Evolutionary conservation across 345 rosid species (phyloP), one percentile per base, ranked within the genome.

Genomic region (Heritiera littoralis): DNA sequence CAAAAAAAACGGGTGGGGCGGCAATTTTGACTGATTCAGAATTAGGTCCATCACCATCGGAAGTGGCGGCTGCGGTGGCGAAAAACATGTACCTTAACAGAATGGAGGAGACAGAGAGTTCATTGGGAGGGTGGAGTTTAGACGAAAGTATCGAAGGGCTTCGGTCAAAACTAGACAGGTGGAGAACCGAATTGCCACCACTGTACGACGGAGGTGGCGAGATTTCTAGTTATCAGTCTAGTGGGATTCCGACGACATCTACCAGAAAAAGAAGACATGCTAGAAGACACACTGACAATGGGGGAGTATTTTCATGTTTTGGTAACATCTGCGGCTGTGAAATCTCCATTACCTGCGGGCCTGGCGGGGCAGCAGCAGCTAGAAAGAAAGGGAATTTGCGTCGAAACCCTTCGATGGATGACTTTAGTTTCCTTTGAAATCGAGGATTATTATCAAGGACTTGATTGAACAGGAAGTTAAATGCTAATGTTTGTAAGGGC

Each of bases 41-140:
- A 30, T 60, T 92, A 72, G 99, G 98, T 9, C 98, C 98, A 0
- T 94, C 98, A 0, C 89, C 97, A 0, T 96, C 98, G 2, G 99
- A 92, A 82, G 94, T 96, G 77, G 97, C 94, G 7, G 89, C 90
- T 5, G 88, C 73, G 1, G 69, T 91, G 80, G 89, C 89, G 10
- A 90, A 69, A 55, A 89, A 86, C 72, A 79, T 77, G 81, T 20
- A 83, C 6, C 15, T 18, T 9, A 74, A 66, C 58, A 80, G 72
- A 0, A 48, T 51, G 6, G 86, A 79, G 55, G 97, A 89, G 7
- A 75, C 77, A 0, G 98, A 89, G 81, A 89, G 94, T 35, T 88
- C 93, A 1, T 75, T 83, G 9, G 87, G 84, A 20, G 91, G 79
- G 0, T 87, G 93, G 97, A 88, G 92, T 67, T 46, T 83, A 74